Evolutionary conservation across 2,329 filamentous ascomycete genomes (phyloP).

Genomic region (Dactylellina sp.): DNA sequence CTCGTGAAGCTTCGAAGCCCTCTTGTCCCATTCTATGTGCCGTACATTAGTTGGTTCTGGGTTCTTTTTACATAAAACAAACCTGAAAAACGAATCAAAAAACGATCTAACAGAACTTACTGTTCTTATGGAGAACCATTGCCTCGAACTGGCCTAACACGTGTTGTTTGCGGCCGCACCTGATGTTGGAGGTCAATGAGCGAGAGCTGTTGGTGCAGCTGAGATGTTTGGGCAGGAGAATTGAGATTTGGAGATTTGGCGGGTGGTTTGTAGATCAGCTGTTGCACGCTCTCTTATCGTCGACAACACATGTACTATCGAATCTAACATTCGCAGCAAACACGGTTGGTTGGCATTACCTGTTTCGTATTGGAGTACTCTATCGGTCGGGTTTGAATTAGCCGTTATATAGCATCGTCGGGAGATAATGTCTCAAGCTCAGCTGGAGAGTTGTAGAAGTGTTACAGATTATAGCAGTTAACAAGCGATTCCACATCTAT

Average conservation of each 20-base stretch:
- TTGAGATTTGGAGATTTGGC: too few relatives aligned
- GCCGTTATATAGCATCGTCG: too few relatives aligned
- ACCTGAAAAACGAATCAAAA: conserved; percentile 1
- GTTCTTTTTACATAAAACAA: conserved; percentile 1
- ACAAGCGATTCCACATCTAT: too few relatives aligned
- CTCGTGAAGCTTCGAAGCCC: conserved; percentile 60
- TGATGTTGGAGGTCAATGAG: conserved; percentile 14
- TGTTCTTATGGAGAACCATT: conserved; percentile 61
- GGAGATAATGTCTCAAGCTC: too few relatives aligned
- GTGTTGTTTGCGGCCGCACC: conserved; percentile 5
- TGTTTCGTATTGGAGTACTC: too few relatives aligned
- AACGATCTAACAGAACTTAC: conserved; percentile 52
- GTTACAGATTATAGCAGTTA: too few relatives aligned
- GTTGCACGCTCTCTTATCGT: conserved; percentile 7
- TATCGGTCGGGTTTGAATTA: neutral
- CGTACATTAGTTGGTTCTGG: conserved; percentile 1
- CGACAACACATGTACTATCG: conserved; percentile 21
- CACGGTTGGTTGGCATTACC: too few relatives aligned
- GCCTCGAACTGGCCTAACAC: conserved; percentile 15
- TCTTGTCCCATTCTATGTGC: conserved; percentile 60
- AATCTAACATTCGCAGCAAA: neutral
- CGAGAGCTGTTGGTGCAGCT: conserved; percentile 10
- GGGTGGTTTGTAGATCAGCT: conserved; percentile 26
- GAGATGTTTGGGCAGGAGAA: conserved; percentile 44
- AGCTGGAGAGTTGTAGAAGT: too few relatives aligned